phyloP scores from a whole-genome alignment of 2,329 filamentous ascomycete species.

The Chaetomiaceae sp. region DNA sequence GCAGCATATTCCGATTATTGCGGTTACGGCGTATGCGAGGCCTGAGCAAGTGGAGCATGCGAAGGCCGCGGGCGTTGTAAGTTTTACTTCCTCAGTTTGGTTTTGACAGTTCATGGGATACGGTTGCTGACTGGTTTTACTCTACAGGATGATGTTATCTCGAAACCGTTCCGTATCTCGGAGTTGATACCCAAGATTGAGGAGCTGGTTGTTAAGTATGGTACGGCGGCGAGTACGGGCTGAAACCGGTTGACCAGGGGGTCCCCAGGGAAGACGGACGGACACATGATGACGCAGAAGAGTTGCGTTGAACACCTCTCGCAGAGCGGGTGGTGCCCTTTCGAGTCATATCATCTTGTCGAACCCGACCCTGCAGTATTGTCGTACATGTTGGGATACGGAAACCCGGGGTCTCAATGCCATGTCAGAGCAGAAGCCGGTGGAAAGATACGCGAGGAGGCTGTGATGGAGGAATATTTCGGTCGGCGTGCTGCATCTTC shows the following conservation, averaged over 20 bases:
- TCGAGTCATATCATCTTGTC: too few relatives aligned
- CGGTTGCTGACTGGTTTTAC: too few relatives aligned
- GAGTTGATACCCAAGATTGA: slow-evolving; percentile 65
- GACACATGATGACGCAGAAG: not conserved
- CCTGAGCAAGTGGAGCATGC: slow-evolving; percentile 69
- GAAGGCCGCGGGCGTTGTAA: slow-evolving; percentile 67
- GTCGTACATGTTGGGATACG: too few relatives aligned
- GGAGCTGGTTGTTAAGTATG: slow-evolving; percentile 39
- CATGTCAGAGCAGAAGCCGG: too few relatives aligned
- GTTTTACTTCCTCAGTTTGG: slow-evolving; percentile 27
- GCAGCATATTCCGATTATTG: slow-evolving; percentile 70
- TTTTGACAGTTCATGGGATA: too few relatives aligned
- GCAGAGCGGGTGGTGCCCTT: too few relatives aligned
- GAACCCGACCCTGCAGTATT: too few relatives aligned
- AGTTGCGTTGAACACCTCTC: not conserved
- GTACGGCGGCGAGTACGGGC: slow-evolving; percentile 8
- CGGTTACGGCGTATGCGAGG: slow-evolving; percentile 77
- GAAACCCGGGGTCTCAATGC: too few relatives aligned
- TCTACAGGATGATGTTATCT: slow-evolving; percentile 69
- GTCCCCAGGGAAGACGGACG: not conserved
- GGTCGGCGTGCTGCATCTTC: too few relatives aligned
- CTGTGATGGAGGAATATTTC: too few relatives aligned
- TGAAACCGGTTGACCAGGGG: not conserved
- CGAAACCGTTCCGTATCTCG: slow-evolving; percentile 75
- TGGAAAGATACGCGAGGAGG: too few relatives aligned